Conservation (phyloP, 2,329 filamentous ascomycete genomes). For the Claviceps arundinis region DNA sequence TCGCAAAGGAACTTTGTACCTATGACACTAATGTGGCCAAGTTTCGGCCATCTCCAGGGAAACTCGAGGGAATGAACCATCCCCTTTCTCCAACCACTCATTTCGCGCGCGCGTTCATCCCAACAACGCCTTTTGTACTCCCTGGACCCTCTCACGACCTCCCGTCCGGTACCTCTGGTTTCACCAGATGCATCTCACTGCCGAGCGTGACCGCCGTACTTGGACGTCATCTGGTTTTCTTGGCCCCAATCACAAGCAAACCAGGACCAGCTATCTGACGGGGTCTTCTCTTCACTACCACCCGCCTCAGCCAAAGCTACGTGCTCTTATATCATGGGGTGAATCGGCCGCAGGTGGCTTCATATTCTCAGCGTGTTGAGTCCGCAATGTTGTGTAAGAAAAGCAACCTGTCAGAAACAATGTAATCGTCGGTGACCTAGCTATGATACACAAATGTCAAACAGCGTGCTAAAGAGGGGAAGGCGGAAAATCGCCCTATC, state of each 20-base stretch:
- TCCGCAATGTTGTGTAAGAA: not conserved
- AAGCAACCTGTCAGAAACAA: not conserved
- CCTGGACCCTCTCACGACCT: not conserved
- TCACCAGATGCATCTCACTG: conserved; percentile 2
- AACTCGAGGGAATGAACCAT: not conserved
- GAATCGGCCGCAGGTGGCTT: not conserved
- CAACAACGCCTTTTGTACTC: not conserved
- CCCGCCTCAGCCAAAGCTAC: not conserved
- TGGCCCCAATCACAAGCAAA: not conserved
- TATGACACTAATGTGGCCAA: not conserved
- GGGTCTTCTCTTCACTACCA: not conserved
- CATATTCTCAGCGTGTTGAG: not conserved
- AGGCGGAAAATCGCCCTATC: not conserved
- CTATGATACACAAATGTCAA: not conserved
- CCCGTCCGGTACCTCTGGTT: not conserved
- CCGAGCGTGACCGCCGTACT: not conserved
- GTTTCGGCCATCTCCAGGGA: not conserved
- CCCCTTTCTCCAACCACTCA: not conserved
- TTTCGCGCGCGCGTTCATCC: not conserved
- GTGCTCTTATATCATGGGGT: not conserved
- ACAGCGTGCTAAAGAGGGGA: not conserved
- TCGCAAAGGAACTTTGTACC: no score
- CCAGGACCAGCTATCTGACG: not conserved
- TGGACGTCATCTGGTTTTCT: not conserved
- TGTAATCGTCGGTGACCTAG: not conserved